Base-by-base conservation (phyloP, 2,329 filamentous ascomycete species). In the Hypoxylon sp. region DNA sequence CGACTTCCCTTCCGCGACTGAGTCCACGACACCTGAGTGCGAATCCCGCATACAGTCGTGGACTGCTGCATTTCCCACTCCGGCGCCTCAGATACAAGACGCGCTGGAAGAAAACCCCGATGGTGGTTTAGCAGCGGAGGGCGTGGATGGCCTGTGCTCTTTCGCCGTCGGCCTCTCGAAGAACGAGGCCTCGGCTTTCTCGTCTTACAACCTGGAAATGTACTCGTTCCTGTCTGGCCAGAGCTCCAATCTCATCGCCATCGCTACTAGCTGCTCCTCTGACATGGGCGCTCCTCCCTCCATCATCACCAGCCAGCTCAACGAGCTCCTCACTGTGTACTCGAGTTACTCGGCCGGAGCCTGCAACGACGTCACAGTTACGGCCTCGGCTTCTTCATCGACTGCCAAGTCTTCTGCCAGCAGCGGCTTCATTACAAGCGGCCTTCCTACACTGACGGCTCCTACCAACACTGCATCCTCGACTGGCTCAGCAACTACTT, bases 161-260 rank as follows among this genome's bases (percentile, higher is more conserved):
- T 58, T 65, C 31, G 69, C 42, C 11, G 3, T 26, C 3, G 8
- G 6, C 10, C 48, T 71, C 6, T 26, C 48, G 29, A 14, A 50
- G 11, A 37, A 19, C 3, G 56, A 55, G 29, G 46, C 47, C 14
- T 17, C 66, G 9, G 69, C 56, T 1, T 71, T 54, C 39, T 61
- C 63, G 1, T 60, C 57, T 6, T 71, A 54, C 54, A 64, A 65
- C 60, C 26, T 65, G 22, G 57, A 33, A 1, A 60, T 71, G 60
- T 71, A 71, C 66, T 63, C 69, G 42, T 71, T 67, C 54, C 46
- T 71, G 10, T 70, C 69, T 1, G 24, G 26, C 5, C 63, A 71
- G 57, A 65, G 60, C 35, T 60, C 66, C 29, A 67, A 69, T 53
- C 29, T 71, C 1, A n/a, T 60, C 5, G 53, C 46, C 1, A n/a